Evolutionary conservation across 1,284 basidiomycete species (phyloP), one percentile per base, ranked within the genome.

Genomic region (Trichosporon coremiiforme): DNA sequence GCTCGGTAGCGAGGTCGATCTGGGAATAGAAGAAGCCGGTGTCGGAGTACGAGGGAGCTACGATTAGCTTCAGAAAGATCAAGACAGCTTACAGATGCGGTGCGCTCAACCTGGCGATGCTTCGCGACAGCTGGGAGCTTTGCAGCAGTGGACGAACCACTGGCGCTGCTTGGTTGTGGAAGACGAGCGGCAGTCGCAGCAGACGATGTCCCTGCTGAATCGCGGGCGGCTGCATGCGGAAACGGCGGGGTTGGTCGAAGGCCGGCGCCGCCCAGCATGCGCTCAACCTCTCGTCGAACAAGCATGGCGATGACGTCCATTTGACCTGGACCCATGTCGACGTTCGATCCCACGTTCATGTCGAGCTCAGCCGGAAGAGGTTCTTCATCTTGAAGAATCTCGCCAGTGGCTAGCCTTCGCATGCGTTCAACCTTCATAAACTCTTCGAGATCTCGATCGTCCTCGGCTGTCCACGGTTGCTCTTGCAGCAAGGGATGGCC

Each of bases 381-480:
- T 33, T 60, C 57, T n/a, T n/a, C n/a, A 17, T 60, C 29, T 13
- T 60, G 31, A 17, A 17, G 17, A 15, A n/a, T 4, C 29, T n/a
- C 64, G 13, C 41, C 38, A 1, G 41, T 20, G 12, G 20, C 63
- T 9, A 35, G 17, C 65, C 57, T 4, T 20, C 60, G 47, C 70
- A 60, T 80, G 73, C 13, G 64, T 66, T 20, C 70, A 60, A 57
- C 75, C 17, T 60, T 33, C 29, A 60, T 35, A 47, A 81, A 80
- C 25, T 64, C 70, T 29, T 68, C 38, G 12, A 79, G 65, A 69
- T 80, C 79, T 53, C 70, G 65, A 2, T 76, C 47, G 69, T 79
- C 79, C 68, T 77, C 73, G 20, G 36, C 50, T 1, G 76, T 75
- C 72, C 73, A 72, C 2, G 67, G 64, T 33, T 66, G 55, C 25